Percentiles rank a stretch among this genome's conserved stretches.
These are phyloP conservation scores for Aspergillus biplanus DNA, from an alignment of 495 filamentous ascomycete genomes.

Conservation along the genomic window DNA sequence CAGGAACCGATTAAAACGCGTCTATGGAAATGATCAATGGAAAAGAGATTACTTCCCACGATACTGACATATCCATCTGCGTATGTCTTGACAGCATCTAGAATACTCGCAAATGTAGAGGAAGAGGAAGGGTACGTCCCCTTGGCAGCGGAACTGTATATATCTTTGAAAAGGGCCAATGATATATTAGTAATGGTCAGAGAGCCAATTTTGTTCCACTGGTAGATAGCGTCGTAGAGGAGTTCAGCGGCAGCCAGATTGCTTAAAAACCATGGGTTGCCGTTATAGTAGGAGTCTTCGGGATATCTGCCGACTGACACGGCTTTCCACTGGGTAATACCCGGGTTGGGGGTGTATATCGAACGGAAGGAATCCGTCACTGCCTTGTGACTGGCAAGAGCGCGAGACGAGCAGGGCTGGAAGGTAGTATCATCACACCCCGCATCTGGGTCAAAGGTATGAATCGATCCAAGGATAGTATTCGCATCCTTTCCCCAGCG, in stretches of 20 bases:
- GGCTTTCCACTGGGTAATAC: slow-evolving; percentile 40
- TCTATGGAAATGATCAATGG: too few relatives aligned
- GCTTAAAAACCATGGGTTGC: slow-evolving; percentile 68
- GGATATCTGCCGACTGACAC: slow-evolving; percentile 72
- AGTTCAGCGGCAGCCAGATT: slow-evolving; percentile 67
- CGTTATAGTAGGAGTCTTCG: slow-evolving; percentile 70
- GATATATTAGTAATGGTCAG: slow-evolving; percentile 56
- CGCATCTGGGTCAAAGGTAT: slow-evolving; percentile 63
- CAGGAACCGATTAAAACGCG: background rate
- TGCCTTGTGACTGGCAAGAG: slow-evolving; percentile 66
- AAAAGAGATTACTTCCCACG: too few relatives aligned
- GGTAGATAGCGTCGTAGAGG: slow-evolving; percentile 65
- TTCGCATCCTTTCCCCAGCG: slow-evolving; percentile 67
- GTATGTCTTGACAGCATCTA: slow-evolving; percentile 60
- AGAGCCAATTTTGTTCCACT: slow-evolving; percentile 57
- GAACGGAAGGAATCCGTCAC: slow-evolving; percentile 64
- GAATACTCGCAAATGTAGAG: slow-evolving; percentile 52
- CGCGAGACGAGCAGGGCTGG: slow-evolving; percentile 65
- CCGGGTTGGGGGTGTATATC: slow-evolving; percentile 61
- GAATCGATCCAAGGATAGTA: slow-evolving; percentile 63
- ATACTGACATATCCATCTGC: slow-evolving; percentile 65
- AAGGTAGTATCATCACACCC: slow-evolving; percentile 52
- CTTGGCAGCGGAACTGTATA: slow-evolving; percentile 49
- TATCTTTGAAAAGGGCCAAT: slow-evolving; percentile 61
- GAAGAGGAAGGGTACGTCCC: slow-evolving; percentile 50